These are phyloP conservation scores for Gnomoniopsis sp. DNA, from an alignment of 2,329 filamentous ascomycete species.

Conservation along the genomic window DNA sequence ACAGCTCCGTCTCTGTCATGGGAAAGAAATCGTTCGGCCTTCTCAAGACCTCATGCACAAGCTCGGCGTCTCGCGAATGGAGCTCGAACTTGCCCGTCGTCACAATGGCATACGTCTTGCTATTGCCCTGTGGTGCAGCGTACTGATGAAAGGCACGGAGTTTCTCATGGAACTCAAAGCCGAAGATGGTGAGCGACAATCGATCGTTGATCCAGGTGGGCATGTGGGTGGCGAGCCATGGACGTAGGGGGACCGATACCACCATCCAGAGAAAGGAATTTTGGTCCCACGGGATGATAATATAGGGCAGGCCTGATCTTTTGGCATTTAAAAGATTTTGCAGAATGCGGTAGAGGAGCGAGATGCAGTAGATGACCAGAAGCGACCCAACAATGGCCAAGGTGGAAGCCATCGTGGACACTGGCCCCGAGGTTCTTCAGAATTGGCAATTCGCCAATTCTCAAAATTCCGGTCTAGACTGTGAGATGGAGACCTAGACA, in stretches of 20 bases:
- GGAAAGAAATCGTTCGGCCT: slow-evolving; percentile 28
- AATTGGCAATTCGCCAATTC: too few relatives aligned
- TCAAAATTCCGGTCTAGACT: too few relatives aligned
- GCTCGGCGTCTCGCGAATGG: slow-evolving; percentile 8
- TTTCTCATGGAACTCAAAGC: slow-evolving; percentile 32
- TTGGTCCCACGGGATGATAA: neutral
- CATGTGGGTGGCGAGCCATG: neutral
- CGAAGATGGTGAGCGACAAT: slow-evolving; percentile 20
- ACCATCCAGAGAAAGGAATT: neutral
- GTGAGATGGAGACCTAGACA: too few relatives aligned
- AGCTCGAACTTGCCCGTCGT: slow-evolving; percentile 21
- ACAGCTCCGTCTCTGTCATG: slow-evolving; percentile 22
- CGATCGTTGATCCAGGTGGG: neutral
- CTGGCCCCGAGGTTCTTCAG: too few relatives aligned
- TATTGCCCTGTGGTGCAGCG: slow-evolving; percentile 3
- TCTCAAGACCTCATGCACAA: neutral
- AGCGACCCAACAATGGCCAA: neutral
- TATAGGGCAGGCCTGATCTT: neutral
- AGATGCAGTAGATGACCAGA: neutral
- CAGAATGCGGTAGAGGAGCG: neutral
- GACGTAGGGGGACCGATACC: neutral
- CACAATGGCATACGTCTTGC: slow-evolving; percentile 29
- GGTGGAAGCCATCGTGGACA: neutral
- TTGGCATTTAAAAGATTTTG: neutral
- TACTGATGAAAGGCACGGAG: slow-evolving; percentile 23